A percentile compares a stretch with the other conserved stretches of the same genome.
Conservation (phyloP, 2,329 filamentous ascomycete species). For the Teratosphaeria zuluensis region DNA sequence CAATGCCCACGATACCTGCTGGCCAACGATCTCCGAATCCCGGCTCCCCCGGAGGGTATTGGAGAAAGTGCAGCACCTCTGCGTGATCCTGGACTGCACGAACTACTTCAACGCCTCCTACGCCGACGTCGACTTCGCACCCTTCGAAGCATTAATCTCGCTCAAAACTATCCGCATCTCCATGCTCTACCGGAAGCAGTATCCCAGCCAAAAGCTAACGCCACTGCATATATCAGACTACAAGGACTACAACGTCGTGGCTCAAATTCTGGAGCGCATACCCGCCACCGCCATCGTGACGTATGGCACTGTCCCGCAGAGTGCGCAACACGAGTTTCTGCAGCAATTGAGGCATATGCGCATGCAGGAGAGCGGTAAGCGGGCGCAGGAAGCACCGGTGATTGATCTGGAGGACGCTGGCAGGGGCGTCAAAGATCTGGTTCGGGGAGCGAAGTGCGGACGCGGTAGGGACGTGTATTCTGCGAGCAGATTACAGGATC, state of each 20-base stretch:
- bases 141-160: slow-evolving; percentile 8
- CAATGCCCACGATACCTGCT: slow-evolving; percentile 17
- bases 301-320: slow-evolving; percentile 9
- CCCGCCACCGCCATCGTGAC: slow-evolving; percentile 7
- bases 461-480: neutral
- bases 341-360: slow-evolving; percentile 1
- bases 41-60: slow-evolving; percentile 15
- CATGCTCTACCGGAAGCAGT: slow-evolving; percentile 4
- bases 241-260: slow-evolving; percentile 4
- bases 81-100: slow-evolving; percentile 17
- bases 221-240: slow-evolving; percentile 2
- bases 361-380: neutral
- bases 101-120: slow-evolving; percentile 11
- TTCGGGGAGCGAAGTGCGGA: slow-evolving; percentile 4
- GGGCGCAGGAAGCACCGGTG: neutral
- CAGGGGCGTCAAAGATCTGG: slow-evolving; percentile 3
- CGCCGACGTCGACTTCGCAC: slow-evolving; percentile 13
- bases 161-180: slow-evolving; percentile 5
- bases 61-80: slow-evolving; percentile 12
- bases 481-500: neutral
- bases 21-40: slow-evolving; percentile 14
- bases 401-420: slow-evolving; percentile 5
- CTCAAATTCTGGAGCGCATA: slow-evolving; percentile 12
- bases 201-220: slow-evolving; percentile 1
- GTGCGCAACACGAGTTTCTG: slow-evolving; percentile 5